Evolutionary conservation across 2,329 filamentous ascomycete genomes (phyloP).

Genomic region (Neopestalotiopsis rosae): DNA sequence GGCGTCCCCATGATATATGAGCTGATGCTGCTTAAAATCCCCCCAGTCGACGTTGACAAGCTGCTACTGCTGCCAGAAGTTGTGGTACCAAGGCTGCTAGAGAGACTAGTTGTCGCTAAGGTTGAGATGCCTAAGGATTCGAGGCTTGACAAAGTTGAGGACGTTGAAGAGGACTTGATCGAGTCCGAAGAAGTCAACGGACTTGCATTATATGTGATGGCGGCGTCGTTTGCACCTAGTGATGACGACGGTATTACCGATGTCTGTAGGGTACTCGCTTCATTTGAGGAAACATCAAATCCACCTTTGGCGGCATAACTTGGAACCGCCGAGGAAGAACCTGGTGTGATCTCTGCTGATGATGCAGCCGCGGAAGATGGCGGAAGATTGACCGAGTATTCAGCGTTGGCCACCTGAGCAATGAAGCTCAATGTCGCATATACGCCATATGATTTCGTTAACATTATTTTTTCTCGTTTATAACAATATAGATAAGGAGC

Average conservation of each 20-base stretch:
- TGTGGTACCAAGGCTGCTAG: background rate
- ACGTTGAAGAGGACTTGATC: background rate
- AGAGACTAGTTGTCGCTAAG: background rate
- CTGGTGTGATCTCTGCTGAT: background rate
- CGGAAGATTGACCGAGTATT: background rate
- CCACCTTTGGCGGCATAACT: background rate
- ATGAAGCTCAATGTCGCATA: constrained; percentile 4
- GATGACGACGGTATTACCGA: background rate
- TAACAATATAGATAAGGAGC: background rate
- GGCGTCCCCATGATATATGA: constrained; percentile 33
- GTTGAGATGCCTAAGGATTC: no score
- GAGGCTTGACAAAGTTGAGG: background rate
- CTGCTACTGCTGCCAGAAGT: background rate
- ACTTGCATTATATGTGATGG: background rate
- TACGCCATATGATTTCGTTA: constrained; percentile 14
- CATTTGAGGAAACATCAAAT: background rate
- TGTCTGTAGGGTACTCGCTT: background rate
- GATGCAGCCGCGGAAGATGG: background rate
- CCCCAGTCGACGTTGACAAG: constrained; percentile 21
- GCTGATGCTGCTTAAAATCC: constrained; percentile 35
- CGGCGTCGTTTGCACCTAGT: background rate
- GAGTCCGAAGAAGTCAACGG: background rate
- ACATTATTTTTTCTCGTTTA: constrained; percentile 4
- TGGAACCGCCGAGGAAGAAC: background rate
- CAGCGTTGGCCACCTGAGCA: background rate